Base-by-base conservation (phyloP, 441 rosid species). In the Geranium incanum region DNA sequence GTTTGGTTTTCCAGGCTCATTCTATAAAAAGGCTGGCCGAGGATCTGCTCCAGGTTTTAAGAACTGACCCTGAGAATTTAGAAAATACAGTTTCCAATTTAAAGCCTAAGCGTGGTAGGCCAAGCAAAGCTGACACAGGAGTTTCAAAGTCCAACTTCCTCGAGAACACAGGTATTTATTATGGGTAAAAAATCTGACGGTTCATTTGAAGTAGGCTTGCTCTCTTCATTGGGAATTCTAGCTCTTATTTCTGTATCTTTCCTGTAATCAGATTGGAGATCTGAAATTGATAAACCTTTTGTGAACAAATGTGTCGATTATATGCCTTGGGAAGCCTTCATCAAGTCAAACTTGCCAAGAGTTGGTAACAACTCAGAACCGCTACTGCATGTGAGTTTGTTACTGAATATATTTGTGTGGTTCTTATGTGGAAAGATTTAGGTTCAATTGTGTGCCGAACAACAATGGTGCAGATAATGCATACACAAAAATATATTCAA, bases 1-100 rank as follows among this genome's bases (percentile, higher is more conserved):
- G 19, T 70, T 15, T 66, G 43, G 50, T 36, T 70, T 71, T 80
- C 70, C 81, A 84, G 89, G 92, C 83, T 70, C 77, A 76, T 70
- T 82, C 75, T 23, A 59, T 85, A 21, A 77, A 75, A 75, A 79
- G 77, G 45, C 75, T 78, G 68, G 88, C 86, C 11, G 70, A 66
- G 8, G 72, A 65, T 63, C 75, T 84, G 41, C 80, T 85, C 4
- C 64, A 28, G 64, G 36, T 77, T 67, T 70, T 87, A 41, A 79
- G 71, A 79, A 70, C 74, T 60, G 82, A 83, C 39, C 82, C 83
- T 0, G 70, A 74, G 55, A 83, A 52, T 59, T 84, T 87, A 33
- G 78, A 80, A 66, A 16, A 36, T 72, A 75, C 72, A 55, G 68
- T 73, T 62, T 74, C 80, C 1, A 72, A 50, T 23, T 70, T 60